Conservation (phyloP, 345 rosid species). For the Mercurialis annua region DNA sequence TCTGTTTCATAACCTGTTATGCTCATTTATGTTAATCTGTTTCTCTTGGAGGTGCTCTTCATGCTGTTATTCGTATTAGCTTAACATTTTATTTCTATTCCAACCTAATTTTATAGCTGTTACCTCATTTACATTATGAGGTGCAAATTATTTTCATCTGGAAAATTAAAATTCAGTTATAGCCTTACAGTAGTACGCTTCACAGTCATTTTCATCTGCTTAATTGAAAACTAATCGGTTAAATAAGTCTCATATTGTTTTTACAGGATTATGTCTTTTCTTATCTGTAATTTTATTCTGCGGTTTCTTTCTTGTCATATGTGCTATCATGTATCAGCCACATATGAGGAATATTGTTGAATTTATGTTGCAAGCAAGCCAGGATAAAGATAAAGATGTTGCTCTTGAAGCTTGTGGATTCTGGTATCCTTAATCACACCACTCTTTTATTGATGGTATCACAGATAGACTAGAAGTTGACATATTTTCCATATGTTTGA, state of each 20-base stretch:
- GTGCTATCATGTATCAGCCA: slow-evolving; percentile 43
- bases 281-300: neutral
- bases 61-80: no score
- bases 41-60: no score
- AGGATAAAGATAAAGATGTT: slow-evolving; percentile 83
- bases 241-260: neutral
- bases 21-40: no score
- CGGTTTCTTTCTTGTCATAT: neutral
- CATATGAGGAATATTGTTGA: slow-evolving; percentile 73
- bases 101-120: neutral
- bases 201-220: neutral
- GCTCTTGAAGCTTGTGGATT: slow-evolving; percentile 98
- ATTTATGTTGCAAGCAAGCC: slow-evolving; percentile 85
- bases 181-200: neutral
- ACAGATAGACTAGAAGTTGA: neutral
- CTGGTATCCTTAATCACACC: slow-evolving; percentile 47
- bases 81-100: neutral
- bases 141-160: neutral
- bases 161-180: neutral
- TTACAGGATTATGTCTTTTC: slow-evolving; percentile 1
- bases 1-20: slow-evolving; percentile 11
- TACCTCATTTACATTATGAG: neutral
- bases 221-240: neutral
- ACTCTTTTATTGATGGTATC: neutral
- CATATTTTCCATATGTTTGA: neutral